Evolutionary conservation across 192 early-diverging fungal genomes (phyloP).

Genomic region (Martensiomyces pterosporus): DNA sequence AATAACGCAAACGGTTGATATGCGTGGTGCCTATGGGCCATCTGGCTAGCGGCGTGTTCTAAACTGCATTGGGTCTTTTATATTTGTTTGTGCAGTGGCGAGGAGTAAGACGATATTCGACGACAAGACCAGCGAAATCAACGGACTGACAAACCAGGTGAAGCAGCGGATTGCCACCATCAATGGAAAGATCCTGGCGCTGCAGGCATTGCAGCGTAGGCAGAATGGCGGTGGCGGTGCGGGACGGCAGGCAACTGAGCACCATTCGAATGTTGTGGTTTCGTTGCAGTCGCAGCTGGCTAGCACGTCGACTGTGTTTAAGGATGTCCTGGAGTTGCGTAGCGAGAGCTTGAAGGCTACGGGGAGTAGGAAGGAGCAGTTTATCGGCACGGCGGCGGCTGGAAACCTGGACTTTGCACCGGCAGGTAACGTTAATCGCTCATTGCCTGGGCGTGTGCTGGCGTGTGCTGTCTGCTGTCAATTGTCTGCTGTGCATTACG

Average conservation of each 20-base stretch:
- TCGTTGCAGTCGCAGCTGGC: constrained; percentile 89
- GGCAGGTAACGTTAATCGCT: constrained; percentile 40
- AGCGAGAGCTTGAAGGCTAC: constrained; percentile 94
- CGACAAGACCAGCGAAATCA: constrained; percentile 94
- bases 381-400: constrained; percentile 53
- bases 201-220: constrained; percentile 56
- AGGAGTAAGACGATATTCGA: constrained; percentile 95
- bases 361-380: constrained; percentile 86
- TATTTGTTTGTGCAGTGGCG: constrained; percentile 60
- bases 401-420: constrained; percentile 17
- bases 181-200: constrained; percentile 87
- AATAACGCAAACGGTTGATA: neutral
- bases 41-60: too few species aligned
- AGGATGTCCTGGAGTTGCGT: constrained; percentile 92
- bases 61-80: too few species aligned
- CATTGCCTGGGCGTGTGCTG: too few species aligned
- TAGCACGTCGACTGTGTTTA: constrained; percentile 84
- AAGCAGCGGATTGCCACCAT: constrained; percentile 95
- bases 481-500: too few species aligned
- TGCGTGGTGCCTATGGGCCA: too few species aligned
- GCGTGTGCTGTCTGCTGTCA: too few species aligned
- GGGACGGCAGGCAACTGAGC: constrained; percentile 77
- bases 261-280: constrained; percentile 88
- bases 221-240: constrained; percentile 53
- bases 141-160: constrained; percentile 83